Conservation (phyloP, 2,329 filamentous ascomycete genomes). For the Trichoderma cornu-damae region DNA sequence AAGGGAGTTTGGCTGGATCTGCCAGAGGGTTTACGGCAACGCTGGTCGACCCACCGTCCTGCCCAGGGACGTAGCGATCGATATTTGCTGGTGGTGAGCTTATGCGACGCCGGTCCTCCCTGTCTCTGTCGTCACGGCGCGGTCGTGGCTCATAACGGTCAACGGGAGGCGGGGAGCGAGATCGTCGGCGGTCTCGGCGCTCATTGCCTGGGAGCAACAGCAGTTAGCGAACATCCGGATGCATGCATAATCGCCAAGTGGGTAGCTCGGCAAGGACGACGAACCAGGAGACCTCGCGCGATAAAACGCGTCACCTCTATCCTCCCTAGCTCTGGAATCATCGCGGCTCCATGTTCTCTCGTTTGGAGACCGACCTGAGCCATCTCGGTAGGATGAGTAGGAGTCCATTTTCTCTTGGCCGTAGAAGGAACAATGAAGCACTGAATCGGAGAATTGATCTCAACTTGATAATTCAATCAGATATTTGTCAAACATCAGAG, state of each 20-base stretch:
- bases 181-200: conserved; percentile 57
- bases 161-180: conserved; percentile 64
- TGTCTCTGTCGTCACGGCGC: conserved; percentile 61
- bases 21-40: conserved; percentile 59
- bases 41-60: conserved; percentile 49
- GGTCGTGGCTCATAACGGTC: conserved; percentile 71
- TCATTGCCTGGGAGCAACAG: conserved; percentile 44
- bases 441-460: neutral
- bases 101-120: conserved; percentile 60
- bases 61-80: conserved; percentile 78
- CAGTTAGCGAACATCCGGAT: neutral
- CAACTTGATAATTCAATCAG: conserved; percentile 3
- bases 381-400: conserved; percentile 49
- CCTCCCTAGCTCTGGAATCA: conserved; percentile 47
- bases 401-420: conserved; percentile 45
- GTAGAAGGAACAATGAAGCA: conserved; percentile 7
- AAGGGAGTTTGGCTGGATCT: conserved; percentile 67
- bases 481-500: conserved; percentile 7
- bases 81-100: conserved; percentile 64
- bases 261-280: conserved; percentile 33
- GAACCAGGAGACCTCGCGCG: conserved; percentile 66
- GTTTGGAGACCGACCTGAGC: conserved; percentile 46
- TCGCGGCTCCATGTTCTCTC: conserved; percentile 53
- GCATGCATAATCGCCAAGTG: neutral
- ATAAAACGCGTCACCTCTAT: conserved; percentile 57